Evolutionary conservation across 2,329 filamentous ascomycete species (phyloP), one percentile per base, ranked within the genome.

Genomic region (Penicillium sumatraense): DNA sequence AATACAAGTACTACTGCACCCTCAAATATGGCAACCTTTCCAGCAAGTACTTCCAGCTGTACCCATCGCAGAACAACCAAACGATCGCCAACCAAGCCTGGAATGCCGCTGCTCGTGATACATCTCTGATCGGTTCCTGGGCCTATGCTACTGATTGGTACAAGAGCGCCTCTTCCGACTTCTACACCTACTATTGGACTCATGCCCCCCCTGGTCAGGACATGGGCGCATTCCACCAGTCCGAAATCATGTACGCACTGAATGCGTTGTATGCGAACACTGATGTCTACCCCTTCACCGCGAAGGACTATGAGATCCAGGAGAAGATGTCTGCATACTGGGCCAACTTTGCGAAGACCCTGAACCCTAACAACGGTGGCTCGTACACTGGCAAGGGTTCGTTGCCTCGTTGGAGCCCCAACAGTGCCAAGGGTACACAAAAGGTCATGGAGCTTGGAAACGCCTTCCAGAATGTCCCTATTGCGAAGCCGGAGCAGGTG

Each of bases 171-270:
- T 54, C 60, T 7, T 36, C 55, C 3, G 56, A 67, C 1, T 63
- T 75, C 50, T 75, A 71, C 56, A 75, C 69, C 2, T 75, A 75
- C 54, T 69, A 68, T 60, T 75, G 70, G 68, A 65, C 62, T 45
- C 72, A 75, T 46, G 73, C 72, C 2, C 72, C 70, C 1, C 73
- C 73, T 0, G 68, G 71, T 6, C 72, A 75, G 52, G 29, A 46
- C 44, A 59, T 62, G 51, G 75, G 75, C 7, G 73, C 74, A 6
- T 73, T 68, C 59, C 73, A 76, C 51, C 63, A 68, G 59, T 71
- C 70, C 1, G 74, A 77, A 64, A 72, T 77, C 52, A 71, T 69
- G 56, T 76, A 77, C 49, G 68, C 66, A 1, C 61, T 75, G 21
- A 75, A 76, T 53, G 68, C 69, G 26, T 61, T 77, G 13, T 75